A percentile compares a stretch with the other conserved stretches of the same genome.
phyloP scores from a whole-genome alignment of 768 basidiomycete genomes.

The Lanmaoa rubissima region DNA sequence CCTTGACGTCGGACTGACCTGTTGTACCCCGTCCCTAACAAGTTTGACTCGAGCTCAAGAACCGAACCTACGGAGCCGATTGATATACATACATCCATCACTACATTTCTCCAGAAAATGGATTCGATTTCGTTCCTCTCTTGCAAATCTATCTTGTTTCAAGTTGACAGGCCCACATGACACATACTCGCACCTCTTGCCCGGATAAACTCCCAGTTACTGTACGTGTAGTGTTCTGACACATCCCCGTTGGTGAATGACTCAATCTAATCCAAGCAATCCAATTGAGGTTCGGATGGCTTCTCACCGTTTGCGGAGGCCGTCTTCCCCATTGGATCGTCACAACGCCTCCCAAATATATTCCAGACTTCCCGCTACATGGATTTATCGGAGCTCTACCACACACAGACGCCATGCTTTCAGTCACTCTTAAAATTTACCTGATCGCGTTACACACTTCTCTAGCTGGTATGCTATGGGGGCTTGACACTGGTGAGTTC shows the following conservation, averaged over 20 bases:
- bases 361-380: neutral
- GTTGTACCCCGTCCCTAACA: neutral
- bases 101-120: neutral
- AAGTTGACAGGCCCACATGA: too few species aligned
- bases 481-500: slow-evolving; percentile 30
- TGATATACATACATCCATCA: too few species aligned
- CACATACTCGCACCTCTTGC: too few species aligned
- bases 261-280: neutral
- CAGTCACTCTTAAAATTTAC: slow-evolving; percentile 21
- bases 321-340: neutral
- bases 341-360: neutral
- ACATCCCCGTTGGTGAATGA: neutral
- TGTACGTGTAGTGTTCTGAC: neutral
- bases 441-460: slow-evolving; percentile 27
- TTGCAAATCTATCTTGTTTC: neutral
- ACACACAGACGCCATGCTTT: slow-evolving; percentile 7
- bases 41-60: neutral
- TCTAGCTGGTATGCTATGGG: slow-evolving; percentile 31
- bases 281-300: neutral
- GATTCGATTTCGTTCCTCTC: neutral
- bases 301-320: neutral
- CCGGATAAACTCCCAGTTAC: neutral
- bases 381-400: neutral
- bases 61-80: neutral
- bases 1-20: neutral